These are phyloP conservation scores for Eremochloa ophiuroides DNA, from an alignment of 176 grass and related monocot genomes.

Conservation along the genomic window DNA sequence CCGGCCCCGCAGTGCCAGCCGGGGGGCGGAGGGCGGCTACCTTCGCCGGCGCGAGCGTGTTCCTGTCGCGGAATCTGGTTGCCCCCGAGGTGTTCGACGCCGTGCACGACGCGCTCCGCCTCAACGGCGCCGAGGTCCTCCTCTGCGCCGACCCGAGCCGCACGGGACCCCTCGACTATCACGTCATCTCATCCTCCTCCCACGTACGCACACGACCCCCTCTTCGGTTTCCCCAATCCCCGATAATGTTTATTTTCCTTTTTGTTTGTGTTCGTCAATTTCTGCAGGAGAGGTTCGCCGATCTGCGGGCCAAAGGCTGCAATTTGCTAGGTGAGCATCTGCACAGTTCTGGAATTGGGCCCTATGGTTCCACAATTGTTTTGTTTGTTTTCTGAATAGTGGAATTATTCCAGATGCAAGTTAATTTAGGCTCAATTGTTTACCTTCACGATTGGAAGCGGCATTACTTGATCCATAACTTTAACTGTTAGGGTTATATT, in stretches of 20 bases:
- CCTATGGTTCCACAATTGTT: not conserved
- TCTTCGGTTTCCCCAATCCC: constrained; percentile 6
- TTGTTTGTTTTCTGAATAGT: not conserved
- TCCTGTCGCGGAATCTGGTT: constrained; percentile 80
- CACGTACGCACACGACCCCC: constrained; percentile 42
- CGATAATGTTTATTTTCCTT: constrained; percentile 15
- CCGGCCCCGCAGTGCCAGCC: not conserved
- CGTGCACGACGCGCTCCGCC: constrained; percentile 78
- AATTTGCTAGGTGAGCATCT: constrained; percentile 68
- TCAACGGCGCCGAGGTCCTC: constrained; percentile 85
- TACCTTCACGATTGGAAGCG: not conserved
- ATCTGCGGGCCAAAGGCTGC: constrained; percentile 73
- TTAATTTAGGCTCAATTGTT: not conserved
- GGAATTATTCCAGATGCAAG: not conserved
- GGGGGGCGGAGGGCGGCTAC: constrained; percentile 44
- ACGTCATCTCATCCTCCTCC: constrained; percentile 83
- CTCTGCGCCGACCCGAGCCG: constrained; percentile 59
- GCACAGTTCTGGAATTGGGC: not conserved
- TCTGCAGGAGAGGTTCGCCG: constrained; percentile 77
- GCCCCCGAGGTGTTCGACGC: constrained; percentile 86
- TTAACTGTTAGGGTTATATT: not conserved
- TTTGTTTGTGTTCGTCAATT: not conserved
- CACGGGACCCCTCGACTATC: constrained; percentile 57
- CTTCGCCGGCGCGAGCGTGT: constrained; percentile 74
- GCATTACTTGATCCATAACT: not conserved